Evolutionary conservation across 2,329 filamentous ascomycete species (phyloP), one percentile per base, ranked within the genome.

Genomic region (Penicillium paneum): DNA sequence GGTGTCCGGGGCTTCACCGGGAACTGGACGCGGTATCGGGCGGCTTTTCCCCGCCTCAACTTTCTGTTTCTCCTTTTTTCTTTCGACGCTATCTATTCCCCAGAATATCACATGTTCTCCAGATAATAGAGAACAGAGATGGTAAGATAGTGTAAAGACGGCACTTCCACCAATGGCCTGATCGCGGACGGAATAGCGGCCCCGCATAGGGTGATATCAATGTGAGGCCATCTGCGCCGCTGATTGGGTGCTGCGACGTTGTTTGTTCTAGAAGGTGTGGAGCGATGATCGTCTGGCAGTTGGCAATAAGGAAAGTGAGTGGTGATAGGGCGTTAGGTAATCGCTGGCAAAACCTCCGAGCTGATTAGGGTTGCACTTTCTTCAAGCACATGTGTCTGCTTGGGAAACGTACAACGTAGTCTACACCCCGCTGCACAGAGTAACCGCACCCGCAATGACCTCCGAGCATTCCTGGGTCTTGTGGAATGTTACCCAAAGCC

Each of bases 181-280:
- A 52, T 40, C 35, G 19, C 51, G 34, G 43, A 44, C 41, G 46
- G 57, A 34, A 58, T 47, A 43, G 32, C 57, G 48, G 60, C 60
- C 62, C 62, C 61, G 61, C 61, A 62, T 46, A 38, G 38, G 50
- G 53, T 64, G 63, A 65, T 60, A 61, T 65, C 63, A 63, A 49
- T 50, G 52, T 60, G 55, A 60, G 53, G 40, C 26, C 42, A 45
- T 38, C 49, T 15, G n/a, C 13, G 15, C 19, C 17, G 34, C 3
- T 52, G 17, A 64, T 64, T 64, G 62, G 59, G 28, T 12, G 42
- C 19, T 31, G 35, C 48, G 45, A 42, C 35, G 41, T 34, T n/a
- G 7, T 38, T 39, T 58, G 28, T 65, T 65, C 63, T 58, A 64
- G 63, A 65, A 65, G 63, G 51, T 64, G 63, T 63, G 63, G 63